Base-by-base conservation (phyloP, 768 basidiomycete species). In the Amanita thiersii region DNA sequence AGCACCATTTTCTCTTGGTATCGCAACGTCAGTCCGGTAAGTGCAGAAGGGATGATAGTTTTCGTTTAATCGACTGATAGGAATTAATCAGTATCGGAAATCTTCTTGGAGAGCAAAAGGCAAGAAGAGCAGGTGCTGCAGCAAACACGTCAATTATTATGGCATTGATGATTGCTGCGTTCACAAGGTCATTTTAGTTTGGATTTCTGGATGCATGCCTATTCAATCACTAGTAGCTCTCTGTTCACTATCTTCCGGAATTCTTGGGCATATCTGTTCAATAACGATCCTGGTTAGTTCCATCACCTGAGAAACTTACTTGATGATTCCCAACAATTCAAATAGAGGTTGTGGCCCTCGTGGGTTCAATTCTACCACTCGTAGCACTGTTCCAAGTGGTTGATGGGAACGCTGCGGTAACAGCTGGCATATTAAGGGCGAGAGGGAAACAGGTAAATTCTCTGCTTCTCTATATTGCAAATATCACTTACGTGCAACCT, bases 21-120 rank as follows among this genome's bases (percentile, higher is more conserved):
- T 93, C 1, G 92, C 91, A 2, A 69, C 83, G 5, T 85, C 90
- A 20, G 91, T 97, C 17, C 77, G 90, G 83, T 87, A 51, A 40
- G 66, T 58, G 10, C 9, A 15, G 9, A 9, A 14, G n/a, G 6
- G n/a, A 8, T 5, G 15, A 1, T 14, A 28, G 15, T 15, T 4
- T 40, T 35, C 19, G 9, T 24, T 32, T 17, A 26, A 32, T 19
- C n/a, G 29, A 34, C 9, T 25, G n/a, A 3, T 12, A 14, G 25
- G 26, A 9, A 9, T 31, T 3, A 24, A 15, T 38, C 42, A 88
- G 88, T 6, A 81, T 92, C 21, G 92, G 92, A 9, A 96, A 96
- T 53, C 67, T 94, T 2, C 71, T 96, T 2, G 92, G 93, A 4
- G 85, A 91, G 48, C 68, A 74, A 26, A 81, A 88, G 25, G 77